Percentiles rank a stretch among this genome's conserved stretches.
Conservation (phyloP, 768 basidiomycete species). For the Rhodotorula babjevae region DNA sequence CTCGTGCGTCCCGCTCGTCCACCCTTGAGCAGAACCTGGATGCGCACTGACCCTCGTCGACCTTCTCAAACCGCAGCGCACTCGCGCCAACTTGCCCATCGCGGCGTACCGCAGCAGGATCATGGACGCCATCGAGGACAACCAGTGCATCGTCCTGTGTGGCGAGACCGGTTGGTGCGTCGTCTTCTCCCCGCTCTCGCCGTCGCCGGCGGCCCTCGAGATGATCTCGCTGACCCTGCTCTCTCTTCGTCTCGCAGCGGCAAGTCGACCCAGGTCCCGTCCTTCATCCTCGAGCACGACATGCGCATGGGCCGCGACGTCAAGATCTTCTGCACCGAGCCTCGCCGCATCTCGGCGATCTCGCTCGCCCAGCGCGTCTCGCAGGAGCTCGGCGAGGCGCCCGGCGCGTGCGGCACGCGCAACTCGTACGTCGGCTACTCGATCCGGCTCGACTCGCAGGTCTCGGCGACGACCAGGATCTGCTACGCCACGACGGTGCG, state of each 20-base stretch:
- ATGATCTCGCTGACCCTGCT: too few relatives aligned
- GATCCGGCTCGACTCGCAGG: slow-evolving; percentile 67
- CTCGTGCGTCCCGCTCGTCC: slow-evolving; percentile 57
- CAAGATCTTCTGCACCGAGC: slow-evolving; percentile 92
- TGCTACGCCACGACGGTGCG: slow-evolving; percentile 44
- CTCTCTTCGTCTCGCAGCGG: slow-evolving; percentile 55
- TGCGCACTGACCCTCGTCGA: too few relatives aligned
- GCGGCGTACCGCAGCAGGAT: slow-evolving; percentile 73
- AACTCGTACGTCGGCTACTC: slow-evolving; percentile 87
- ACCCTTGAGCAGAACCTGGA: too few relatives aligned
- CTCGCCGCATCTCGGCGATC: slow-evolving; percentile 89
- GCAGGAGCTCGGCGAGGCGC: slow-evolving; percentile 79
- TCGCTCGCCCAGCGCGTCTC: slow-evolving; percentile 94
- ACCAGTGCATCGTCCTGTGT: slow-evolving; percentile 81
- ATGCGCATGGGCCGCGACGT: slow-evolving; percentile 72
- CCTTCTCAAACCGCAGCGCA: slow-evolving; percentile 51
- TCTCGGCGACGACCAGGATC: slow-evolving; percentile 37
- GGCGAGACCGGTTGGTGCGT: slow-evolving; percentile 70
- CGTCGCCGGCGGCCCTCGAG: background rate
- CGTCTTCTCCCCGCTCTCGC: background rate
- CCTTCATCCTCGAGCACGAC: slow-evolving; percentile 86
- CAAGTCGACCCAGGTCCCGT: slow-evolving; percentile 93
- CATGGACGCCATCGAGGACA: slow-evolving; percentile 61
- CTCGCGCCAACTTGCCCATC: slow-evolving; percentile 78
- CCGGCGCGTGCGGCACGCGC: slow-evolving; percentile 67